Evolutionary conservation across 2,329 filamentous ascomycete genomes (phyloP).

Genomic region (Rhynchosporium secalis): DNA sequence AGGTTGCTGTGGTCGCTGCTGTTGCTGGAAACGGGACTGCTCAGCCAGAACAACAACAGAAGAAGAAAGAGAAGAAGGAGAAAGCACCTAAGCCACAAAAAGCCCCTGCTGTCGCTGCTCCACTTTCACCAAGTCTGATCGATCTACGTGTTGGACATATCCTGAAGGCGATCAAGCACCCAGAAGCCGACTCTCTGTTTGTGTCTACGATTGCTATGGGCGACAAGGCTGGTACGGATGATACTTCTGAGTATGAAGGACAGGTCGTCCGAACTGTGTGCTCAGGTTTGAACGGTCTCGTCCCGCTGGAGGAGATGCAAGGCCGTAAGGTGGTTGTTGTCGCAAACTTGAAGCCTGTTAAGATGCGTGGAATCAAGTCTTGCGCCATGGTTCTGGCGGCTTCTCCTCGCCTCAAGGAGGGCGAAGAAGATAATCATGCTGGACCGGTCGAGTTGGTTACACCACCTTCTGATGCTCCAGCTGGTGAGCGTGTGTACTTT

Average conservation of each 20-base stretch:
- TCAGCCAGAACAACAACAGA: slow-evolving; percentile 47
- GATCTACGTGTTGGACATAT: slow-evolving; percentile 97
- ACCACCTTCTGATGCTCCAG: slow-evolving; percentile 74
- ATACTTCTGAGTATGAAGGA: slow-evolving; percentile 88
- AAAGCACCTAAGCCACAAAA: slow-evolving; percentile 78
- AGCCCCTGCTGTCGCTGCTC: slow-evolving; percentile 66
- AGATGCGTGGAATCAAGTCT: slow-evolving; percentile 88
- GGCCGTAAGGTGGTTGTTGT: slow-evolving; percentile 92
- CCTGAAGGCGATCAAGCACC: slow-evolving; percentile 91
- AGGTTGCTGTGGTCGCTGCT: slow-evolving; percentile 41
- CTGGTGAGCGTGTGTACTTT: slow-evolving; percentile 88
- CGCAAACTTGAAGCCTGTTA: slow-evolving; percentile 98
- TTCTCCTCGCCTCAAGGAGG: slow-evolving; percentile 78
- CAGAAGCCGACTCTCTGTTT: slow-evolving; percentile 92
- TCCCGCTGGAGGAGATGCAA: slow-evolving; percentile 96
- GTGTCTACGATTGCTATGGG: slow-evolving; percentile 96
- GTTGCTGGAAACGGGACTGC: slow-evolving; percentile 31
- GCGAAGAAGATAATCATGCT: slow-evolving; percentile 81
- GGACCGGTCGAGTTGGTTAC: slow-evolving; percentile 89
- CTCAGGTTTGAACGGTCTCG: slow-evolving; percentile 89
- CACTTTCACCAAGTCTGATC: slow-evolving; percentile 81
- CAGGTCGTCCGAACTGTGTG: slow-evolving; percentile 93
- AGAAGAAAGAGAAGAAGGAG: slow-evolving; percentile 86
- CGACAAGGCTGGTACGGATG: slow-evolving; percentile 79
- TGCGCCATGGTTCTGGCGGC: slow-evolving; percentile 93